Percentiles rank a stretch among this genome's conserved stretches.
These are phyloP conservation scores for Macaranga tanarius DNA, from an alignment of 441 rosid species.

Conservation along the genomic window DNA sequence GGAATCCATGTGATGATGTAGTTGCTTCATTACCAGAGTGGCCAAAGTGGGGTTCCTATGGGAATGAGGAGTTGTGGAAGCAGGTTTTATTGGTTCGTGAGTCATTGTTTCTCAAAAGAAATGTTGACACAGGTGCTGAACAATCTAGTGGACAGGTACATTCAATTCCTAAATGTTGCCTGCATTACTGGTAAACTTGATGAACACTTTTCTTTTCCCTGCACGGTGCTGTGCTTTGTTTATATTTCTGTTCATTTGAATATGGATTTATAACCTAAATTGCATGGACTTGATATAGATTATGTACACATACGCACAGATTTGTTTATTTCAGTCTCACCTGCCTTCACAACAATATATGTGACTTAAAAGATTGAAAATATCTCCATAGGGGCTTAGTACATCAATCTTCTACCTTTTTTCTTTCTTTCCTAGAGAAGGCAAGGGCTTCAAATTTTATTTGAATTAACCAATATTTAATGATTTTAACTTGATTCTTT, in stretches of 20 bases:
- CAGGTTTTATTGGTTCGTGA: slow-evolving; percentile 66
- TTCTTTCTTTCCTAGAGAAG: no score
- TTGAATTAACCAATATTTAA: no score
- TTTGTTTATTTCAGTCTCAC: neutral
- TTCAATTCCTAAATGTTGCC: slow-evolving; percentile 16
- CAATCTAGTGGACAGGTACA: slow-evolving; percentile 54
- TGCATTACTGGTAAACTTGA: slow-evolving; percentile 5
- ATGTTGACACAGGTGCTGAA: slow-evolving; percentile 34
- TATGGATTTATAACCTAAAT: neutral
- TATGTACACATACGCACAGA: neutral
- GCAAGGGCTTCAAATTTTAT: no score
- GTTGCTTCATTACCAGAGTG: slow-evolving; percentile 54
- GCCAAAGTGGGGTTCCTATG: slow-evolving; percentile 66
- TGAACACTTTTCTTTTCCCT: neutral
- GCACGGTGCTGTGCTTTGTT: neutral
- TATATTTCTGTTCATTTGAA: neutral
- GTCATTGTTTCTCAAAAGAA: slow-evolving; percentile 36
- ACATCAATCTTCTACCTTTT: no score
- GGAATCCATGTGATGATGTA: slow-evolving; percentile 51
- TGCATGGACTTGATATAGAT: neutral
- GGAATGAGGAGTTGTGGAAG: slow-evolving; percentile 67
- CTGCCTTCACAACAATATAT: neutral
- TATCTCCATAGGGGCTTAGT: no score
- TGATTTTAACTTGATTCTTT: no score
- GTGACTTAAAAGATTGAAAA: no score